Evolutionary conservation across 2,329 filamentous ascomycete genomes (phyloP).

Genomic region (Scedosporium apiospermum): DNA sequence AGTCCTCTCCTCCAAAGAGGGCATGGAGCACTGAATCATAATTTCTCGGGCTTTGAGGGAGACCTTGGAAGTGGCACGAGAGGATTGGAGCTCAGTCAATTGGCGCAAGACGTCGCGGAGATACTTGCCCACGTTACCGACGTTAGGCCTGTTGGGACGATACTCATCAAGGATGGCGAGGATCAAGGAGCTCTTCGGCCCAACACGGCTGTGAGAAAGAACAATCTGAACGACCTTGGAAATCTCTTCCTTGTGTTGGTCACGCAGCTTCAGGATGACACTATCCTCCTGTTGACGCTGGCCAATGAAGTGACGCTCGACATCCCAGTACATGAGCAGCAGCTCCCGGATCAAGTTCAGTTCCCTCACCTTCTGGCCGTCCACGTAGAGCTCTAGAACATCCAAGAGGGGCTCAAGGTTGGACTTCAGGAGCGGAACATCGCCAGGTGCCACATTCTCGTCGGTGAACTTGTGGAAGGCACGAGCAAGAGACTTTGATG

Average conservation of each 20-base stretch:
- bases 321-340: slow-evolving; percentile 70
- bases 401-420: slow-evolving; percentile 67
- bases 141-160: slow-evolving; percentile 84
- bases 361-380: slow-evolving; percentile 87
- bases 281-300: slow-evolving; percentile 84
- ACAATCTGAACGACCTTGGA: slow-evolving; percentile 77
- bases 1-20: slow-evolving; percentile 88
- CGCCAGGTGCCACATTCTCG: slow-evolving; percentile 65
- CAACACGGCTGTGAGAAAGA: slow-evolving; percentile 86
- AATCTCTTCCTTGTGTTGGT: slow-evolving; percentile 92
- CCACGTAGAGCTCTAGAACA: slow-evolving; percentile 70
- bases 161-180: slow-evolving; percentile 90
- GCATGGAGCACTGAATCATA: slow-evolving; percentile 92
- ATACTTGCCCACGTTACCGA: slow-evolving; percentile 80
- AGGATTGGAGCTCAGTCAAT: slow-evolving; percentile 81
- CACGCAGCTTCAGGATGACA: slow-evolving; percentile 84
- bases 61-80: slow-evolving; percentile 80
- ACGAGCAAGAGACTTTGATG: slow-evolving; percentile 77
- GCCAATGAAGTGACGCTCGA: slow-evolving; percentile 82
- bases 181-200: slow-evolving; percentile 87
- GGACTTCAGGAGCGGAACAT: slow-evolving; percentile 63
- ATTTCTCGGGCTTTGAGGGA: slow-evolving; percentile 95
- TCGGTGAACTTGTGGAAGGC: slow-evolving; percentile 81
- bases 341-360: slow-evolving; percentile 70
- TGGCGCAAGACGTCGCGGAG: slow-evolving; percentile 74